Base-by-base conservation (phyloP, 148 eudicot species). In the Silene uniflora region DNA sequence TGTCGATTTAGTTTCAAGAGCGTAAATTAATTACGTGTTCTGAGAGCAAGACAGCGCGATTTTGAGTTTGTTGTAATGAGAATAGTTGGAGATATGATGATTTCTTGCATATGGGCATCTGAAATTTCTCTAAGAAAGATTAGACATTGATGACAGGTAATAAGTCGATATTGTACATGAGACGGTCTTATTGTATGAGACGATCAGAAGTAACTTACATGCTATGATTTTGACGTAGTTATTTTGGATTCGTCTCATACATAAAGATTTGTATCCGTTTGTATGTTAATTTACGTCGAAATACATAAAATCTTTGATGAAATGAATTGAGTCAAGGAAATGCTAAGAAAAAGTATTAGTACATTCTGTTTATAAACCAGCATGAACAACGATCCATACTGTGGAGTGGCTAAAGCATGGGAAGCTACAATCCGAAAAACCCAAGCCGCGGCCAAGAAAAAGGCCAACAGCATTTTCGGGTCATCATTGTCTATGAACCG, bases 391-490 rank as follows among this genome's bases (percentile, higher is more conserved):
- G 77, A 56, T 68, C 72, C 72, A 11, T 68, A 68, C 70, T 79
- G 82, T 78, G 88, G 88, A 39, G 83, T 85, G 88, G 77, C 88
- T 67, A 95, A 90, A 82, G 97, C 98, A 55, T 95, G 97, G 98
- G 98, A 95, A 69, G 87, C 96, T 19, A 95, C 98, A 12, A 80
- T 95, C 46, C 87, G 96, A 2, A 95, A 87, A 81, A 95, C 97
- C 22, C 99, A 95, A 49, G 94, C 92, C 0, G 88, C 85, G 0
- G 97, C 99, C 0, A 92, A 86, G 89, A 95, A 90, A 79, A 76
- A 93, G 75, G 99, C 97, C 68, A 87, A 89, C 85, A 90, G 85
- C 72, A 85, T 95, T 19, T 90, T 95, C 29, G 99, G 96, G n/a
- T 83, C 98, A 17, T 79, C 98, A 18, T 79, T 87, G 47, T 83